These are phyloP conservation scores for Tricholoma matsutake DNA, from an alignment of 768 basidiomycete species.

Conservation along the genomic window DNA sequence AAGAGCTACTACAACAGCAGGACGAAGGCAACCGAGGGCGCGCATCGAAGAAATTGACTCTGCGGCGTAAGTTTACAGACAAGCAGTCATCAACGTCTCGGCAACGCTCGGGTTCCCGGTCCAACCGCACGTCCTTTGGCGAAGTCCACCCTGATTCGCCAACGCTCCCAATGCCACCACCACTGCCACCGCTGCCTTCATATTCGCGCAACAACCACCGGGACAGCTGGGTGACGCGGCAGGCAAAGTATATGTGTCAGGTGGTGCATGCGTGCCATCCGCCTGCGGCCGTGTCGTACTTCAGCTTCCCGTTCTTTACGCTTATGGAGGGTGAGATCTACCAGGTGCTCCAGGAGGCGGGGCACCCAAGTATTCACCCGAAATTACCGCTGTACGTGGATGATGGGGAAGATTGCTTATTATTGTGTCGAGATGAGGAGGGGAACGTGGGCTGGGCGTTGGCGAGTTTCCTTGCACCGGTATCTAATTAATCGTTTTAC, in stretches of 20 bases:
- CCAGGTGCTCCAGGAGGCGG: constrained; percentile 70
- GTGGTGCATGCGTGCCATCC: constrained; percentile 70
- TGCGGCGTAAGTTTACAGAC: constrained; percentile 26
- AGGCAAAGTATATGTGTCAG: constrained; percentile 60
- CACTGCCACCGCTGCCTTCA: constrained; percentile 13
- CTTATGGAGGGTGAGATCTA: constrained; percentile 60
- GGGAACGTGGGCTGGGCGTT: constrained; percentile 75
- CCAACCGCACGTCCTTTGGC: constrained; percentile 25
- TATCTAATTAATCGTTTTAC: constrained; percentile 16
- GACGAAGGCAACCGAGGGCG: constrained; percentile 25
- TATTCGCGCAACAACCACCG: constrained; percentile 20
- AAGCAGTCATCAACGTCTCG: constrained; percentile 13
- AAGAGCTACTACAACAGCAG: constrained; percentile 11
- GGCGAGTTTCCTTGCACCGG: constrained; percentile 74
- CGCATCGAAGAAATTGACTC: constrained; percentile 23
- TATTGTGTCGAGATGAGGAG: constrained; percentile 58
- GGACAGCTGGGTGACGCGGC: constrained; percentile 44
- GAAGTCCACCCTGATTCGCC: constrained; percentile 12
- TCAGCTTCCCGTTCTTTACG: constrained; percentile 73
- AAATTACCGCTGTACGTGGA: constrained; percentile 78
- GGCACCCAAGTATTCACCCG: constrained; percentile 72
- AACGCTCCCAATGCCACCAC: constrained; percentile 13
- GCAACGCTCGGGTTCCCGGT: constrained; percentile 17
- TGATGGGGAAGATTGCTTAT: constrained; percentile 72
- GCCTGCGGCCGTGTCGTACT: constrained; percentile 61